A percentile compares a stretch with the other conserved stretches of the same genome.
These are phyloP conservation scores for Gymnopilus junonius DNA, from an alignment of 768 basidiomycete species.

Conservation along the genomic window DNA sequence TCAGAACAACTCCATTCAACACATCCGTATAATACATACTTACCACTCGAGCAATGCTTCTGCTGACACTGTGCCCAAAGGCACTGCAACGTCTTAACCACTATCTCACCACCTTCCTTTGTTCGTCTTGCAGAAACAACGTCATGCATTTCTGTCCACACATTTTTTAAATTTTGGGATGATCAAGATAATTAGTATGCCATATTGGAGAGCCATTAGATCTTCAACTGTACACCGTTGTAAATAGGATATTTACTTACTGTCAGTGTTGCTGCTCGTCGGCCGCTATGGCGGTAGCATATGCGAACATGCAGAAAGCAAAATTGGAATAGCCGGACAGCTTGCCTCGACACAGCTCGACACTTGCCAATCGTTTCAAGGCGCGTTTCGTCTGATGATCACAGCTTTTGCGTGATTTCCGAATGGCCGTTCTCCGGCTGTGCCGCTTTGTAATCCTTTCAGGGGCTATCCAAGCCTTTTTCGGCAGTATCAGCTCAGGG, in stretches of 20 bases:
- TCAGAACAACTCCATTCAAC: constrained; percentile 15
- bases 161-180: background rate
- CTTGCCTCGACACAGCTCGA: background rate
- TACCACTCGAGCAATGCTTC: constrained; percentile 11
- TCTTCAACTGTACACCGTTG: background rate
- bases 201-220: background rate
- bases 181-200: background rate
- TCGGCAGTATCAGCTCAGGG: constrained; percentile 10
- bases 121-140: background rate
- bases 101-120: constrained; percentile 12
- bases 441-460: background rate
- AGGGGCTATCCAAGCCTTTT: background rate
- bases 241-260: too few relatives aligned
- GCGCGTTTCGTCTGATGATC: background rate
- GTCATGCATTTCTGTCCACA: background rate
- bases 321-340: background rate
- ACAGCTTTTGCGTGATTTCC: background rate
- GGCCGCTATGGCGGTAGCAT: too few relatives aligned
- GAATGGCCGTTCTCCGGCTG: background rate
- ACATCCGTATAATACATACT: constrained; percentile 1
- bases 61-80: constrained; percentile 12
- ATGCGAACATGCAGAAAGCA: too few relatives aligned
- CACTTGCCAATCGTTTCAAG: background rate
- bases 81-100: background rate
- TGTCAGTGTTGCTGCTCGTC: too few relatives aligned